Conservation (phyloP, 106 monocot species). For the Allium cepa region DNA sequence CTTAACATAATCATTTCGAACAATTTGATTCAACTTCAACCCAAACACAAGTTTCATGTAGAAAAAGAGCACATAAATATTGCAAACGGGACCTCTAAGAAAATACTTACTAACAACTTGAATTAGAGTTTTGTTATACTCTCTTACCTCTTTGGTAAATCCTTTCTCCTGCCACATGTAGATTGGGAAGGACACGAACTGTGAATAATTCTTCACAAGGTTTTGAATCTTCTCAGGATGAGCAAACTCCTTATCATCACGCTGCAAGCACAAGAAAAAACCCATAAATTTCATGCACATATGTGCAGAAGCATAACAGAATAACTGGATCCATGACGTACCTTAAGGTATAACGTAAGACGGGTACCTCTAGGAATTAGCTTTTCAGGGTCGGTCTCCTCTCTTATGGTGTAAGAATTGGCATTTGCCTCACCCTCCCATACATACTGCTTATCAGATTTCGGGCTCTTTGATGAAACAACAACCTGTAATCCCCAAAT, state of each 20-base stretch:
- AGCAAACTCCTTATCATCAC: constrained; percentile 87
- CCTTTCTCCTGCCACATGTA: constrained; percentile 99
- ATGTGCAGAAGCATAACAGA: background rate
- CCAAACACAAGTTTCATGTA: too few relatives aligned
- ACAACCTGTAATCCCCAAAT: constrained; percentile 38
- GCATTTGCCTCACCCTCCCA: constrained; percentile 92
- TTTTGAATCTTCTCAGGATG: constrained; percentile 92
- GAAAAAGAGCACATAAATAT: too few relatives aligned
- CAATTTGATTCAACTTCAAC: too few relatives aligned
- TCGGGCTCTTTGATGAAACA: constrained; percentile 93
- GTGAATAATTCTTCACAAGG: constrained; percentile 98
- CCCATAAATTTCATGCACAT: background rate
- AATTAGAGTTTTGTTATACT: too few relatives aligned
- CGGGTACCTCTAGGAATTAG: constrained; percentile 85
- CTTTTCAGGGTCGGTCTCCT: constrained; percentile 73
- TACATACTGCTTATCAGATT: constrained; percentile 89
- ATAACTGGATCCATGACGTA: constrained; percentile 4
- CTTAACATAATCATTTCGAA: too few relatives aligned
- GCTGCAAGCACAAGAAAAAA: constrained; percentile 25
- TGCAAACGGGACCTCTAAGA: too few relatives aligned
- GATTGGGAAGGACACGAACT: constrained; percentile 97
- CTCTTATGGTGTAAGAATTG: constrained; percentile 76
- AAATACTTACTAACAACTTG: too few relatives aligned
- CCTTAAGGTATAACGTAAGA: constrained; percentile 90
- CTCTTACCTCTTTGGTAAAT: constrained; percentile 77